phyloP scores from a whole-genome alignment of 1,139 yeast species.

The Ogataea hybrid region DNA sequence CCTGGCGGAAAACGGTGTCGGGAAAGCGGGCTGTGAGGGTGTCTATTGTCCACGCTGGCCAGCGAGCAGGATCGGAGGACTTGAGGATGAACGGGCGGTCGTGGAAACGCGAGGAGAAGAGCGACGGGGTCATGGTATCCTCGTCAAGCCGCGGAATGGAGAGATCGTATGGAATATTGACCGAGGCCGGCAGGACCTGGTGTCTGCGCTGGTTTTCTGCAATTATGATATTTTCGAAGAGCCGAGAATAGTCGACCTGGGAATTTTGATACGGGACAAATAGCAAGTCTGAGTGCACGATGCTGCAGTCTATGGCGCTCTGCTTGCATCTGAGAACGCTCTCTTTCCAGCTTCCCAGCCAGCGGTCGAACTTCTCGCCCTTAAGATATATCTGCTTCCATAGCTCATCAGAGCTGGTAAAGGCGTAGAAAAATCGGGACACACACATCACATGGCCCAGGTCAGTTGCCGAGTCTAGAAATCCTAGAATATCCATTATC shows the following conservation, averaged over 20 bases:
- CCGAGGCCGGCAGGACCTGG: constrained; percentile 33
- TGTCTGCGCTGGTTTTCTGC: constrained; percentile 31
- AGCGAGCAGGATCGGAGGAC: constrained; percentile 35
- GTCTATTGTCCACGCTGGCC: constrained; percentile 69
- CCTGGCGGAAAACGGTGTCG: constrained; percentile 69
- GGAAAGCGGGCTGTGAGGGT: constrained; percentile 54
- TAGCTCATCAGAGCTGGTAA: constrained; percentile 67
- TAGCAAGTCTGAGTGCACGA: constrained; percentile 58
- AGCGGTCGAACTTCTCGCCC: constrained; percentile 30
- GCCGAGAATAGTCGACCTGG: constrained; percentile 54
- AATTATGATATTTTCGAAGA: constrained; percentile 45
- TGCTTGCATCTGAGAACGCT: constrained; percentile 46
- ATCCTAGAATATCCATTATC: constrained; percentile 45
- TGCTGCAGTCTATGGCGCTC: constrained; percentile 41
- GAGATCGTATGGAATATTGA: constrained; percentile 10
- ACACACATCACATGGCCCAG: constrained; percentile 52
- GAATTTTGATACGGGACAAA: constrained; percentile 82
- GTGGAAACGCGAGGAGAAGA: constrained; percentile 47
- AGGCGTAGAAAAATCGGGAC: constrained; percentile 71
- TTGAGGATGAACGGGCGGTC: constrained; percentile 69
- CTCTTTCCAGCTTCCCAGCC: constrained; percentile 82
- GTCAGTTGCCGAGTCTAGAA: constrained; percentile 44
- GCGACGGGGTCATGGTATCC: constrained; percentile 37
- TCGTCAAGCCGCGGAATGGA: constrained; percentile 47
- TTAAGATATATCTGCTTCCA: constrained; percentile 64